These are phyloP conservation scores for Cutaneotrichosporon spelunceum DNA, from an alignment of 1,284 basidiomycete species.

Conservation along the genomic window DNA sequence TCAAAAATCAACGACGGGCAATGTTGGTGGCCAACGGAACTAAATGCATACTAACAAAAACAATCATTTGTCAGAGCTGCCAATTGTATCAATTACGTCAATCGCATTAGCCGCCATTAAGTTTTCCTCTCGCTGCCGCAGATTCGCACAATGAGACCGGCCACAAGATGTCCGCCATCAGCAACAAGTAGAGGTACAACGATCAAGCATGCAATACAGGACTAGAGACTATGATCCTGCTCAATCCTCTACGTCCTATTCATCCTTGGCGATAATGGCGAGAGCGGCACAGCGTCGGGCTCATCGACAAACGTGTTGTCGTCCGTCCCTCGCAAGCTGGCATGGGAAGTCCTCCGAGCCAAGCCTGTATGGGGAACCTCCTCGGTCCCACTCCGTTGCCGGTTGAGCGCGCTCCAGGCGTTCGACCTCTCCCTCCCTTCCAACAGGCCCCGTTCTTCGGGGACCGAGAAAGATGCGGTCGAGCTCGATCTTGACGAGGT, in stretches of 20 bases:
- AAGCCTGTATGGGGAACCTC: neutral
- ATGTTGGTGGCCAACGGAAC: neutral
- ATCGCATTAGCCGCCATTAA: too few relatives aligned
- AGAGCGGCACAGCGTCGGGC: neutral
- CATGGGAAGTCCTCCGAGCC: neutral
- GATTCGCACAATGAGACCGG: too few relatives aligned
- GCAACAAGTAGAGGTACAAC: neutral
- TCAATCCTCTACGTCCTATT: neutral
- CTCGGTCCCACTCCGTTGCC: neutral
- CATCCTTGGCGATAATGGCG: neutral
- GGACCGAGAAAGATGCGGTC: neutral
- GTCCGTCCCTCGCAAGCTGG: neutral
- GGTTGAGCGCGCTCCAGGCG: conserved; percentile 5
- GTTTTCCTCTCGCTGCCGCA: too few relatives aligned
- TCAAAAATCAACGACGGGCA: neutral
- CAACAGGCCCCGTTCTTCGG: conserved; percentile 8
- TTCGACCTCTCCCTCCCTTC: neutral
- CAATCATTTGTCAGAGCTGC: neutral
- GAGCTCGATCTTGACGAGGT: conserved; percentile 7
- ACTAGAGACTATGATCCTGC: neutral
- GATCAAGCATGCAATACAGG: neutral
- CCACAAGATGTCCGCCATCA: neutral
- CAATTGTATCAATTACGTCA: neutral
- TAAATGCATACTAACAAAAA: neutral
- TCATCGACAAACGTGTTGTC: neutral